Evolutionary conservation across 78 protist species (phyloP), one percentile per base, ranked within the genome.

Genomic region (Dictyostelium purpureum): DNA sequence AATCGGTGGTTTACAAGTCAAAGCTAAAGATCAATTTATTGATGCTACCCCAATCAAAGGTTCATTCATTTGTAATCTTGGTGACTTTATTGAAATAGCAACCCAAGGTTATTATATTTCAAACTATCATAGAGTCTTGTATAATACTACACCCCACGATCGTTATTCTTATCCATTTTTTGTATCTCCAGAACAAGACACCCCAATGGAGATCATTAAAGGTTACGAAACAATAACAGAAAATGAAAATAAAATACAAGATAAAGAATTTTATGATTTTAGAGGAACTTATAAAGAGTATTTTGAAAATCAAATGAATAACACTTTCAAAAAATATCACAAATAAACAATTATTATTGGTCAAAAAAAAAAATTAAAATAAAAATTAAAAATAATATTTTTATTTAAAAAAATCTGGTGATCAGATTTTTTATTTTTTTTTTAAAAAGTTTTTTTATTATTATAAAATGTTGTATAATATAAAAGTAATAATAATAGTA

Each of bases 81-180:
- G 97, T 40, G 95, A 95, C 51, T 77, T 95, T 95, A 49, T 95
- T 24, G 94, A 87, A 10, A 21, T 56, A 2, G 19, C 57, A 45
- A 89, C 95, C 14, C 59, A 61, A 28, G 96, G 96, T 12, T 37
- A 38, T 21, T 82, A 76, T 47, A 61, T 37, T 35, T 66, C 96
- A 16, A 94, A 89, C 18, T 81, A 71, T n/a, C 96, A 94, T 78
- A 40, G 93, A 3, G 96, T 94, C 2, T 54, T 51, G 26, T 28
- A 31, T 6, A 80, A 80, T 18, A 37, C 85, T 6, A 28, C 76
- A 2, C 61, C 91, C 10, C 18, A 14, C 18, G 66, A 63, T 57
- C 42, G 96, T n/a, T 16, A 87, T 5, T 94, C 96, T 28, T 66
- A 79, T 1, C 96, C 96, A 35, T 42, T 87, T 35, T 94, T 94